Base-by-base conservation (phyloP, 768 basidiomycete genomes). In the Russula foetens region DNA sequence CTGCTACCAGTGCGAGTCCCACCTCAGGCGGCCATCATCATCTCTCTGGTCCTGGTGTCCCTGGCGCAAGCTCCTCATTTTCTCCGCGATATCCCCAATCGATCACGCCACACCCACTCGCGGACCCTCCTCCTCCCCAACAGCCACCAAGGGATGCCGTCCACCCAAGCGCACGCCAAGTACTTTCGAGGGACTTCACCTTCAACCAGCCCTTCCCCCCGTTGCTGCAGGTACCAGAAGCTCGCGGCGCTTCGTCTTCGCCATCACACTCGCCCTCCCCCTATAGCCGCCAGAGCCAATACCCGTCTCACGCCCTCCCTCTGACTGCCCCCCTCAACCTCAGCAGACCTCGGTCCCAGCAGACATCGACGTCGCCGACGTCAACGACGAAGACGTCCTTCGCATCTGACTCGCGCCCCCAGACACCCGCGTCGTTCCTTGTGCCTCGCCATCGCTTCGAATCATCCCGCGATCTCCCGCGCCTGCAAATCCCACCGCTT, bases 11-110 rank as follows among this genome's bases (percentile, higher is more conserved):
- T 29, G 31, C 55, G 4, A 46, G 52, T 41, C 38, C 53, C 4
- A 56, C 45, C 50, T 29, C 64, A 31, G 50, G 50, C 28, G 51
- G 39, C 3, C 58, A 41, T 41, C 38, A 38, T 38, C 39, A 41
- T 46, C 51, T 66, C 14, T 56, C 65, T 7, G 65, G 65, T 28
- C 65, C 65, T 26, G 65, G 65, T 6, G 62, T 66, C 49, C 65
- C 65, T 53, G 65, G 65, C 17, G 23, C 41, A 50, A 48, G 45
- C n/a, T 55, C 62, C 53, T 31, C 59, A 38, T 50, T 53, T 28
- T 29, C 17, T 26, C 47, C 56, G 19, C 56, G 57, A 3, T 55
- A 26, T 28, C 52, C 55, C 35, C 55, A 23, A 31, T 29, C 35
- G 33, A 33, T 31, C 35, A 2, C 35, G 14, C 19, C 23, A 8